Base-by-base conservation (phyloP, 805 yeast genomes). In the Myxozyma monticola region DNA sequence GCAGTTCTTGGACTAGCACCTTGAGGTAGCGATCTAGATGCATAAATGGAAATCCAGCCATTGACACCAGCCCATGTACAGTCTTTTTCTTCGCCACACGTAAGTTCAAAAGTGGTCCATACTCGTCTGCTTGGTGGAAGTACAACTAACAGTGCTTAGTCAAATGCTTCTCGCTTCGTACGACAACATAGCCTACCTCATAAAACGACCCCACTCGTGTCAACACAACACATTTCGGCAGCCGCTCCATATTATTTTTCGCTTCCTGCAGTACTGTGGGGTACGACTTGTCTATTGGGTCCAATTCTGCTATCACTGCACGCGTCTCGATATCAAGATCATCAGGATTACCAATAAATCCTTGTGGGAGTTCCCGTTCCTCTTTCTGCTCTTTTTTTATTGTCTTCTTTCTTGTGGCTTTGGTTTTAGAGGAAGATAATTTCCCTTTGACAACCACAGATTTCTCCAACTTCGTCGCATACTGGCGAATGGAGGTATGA, bases 41-140 rank as follows among this genome's bases (percentile, higher is more conserved):
- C 36, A 70, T 68, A 3, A 78, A 72, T 0, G 99, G 99, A 61
- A 93, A 93, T 0, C 99, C 99, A 0, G 97, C 88, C 85, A 93
- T 88, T 0, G 95, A 80, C 0, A 49, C 72, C 49, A 71, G 69
- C 33, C 61, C 50, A 17, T 62, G 67, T 29, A 73, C 66, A 37
- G 59, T 49, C 46, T 71, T 71, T 60, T 78, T 76, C 31, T 71
- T 71, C 0, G 96, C 85, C 1, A 89, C 74, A 40, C 86, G 82
- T 25, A 91, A 66, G 25, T 89, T 89, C 46, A 93, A 68, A 45
- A 78, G 67, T 1, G 85, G 83, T 0, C 88, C 95, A 63, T 76
- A 81, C 37, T 74, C 75, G 8, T 80, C 79, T 0, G 98, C 98
- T 54, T 89, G 95, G 45, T 90, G 90, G 62, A 86, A 88, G 64